Evolutionary conservation across 495 filamentous ascomycete species (phyloP).

Genomic region (Collariella sp.): DNA sequence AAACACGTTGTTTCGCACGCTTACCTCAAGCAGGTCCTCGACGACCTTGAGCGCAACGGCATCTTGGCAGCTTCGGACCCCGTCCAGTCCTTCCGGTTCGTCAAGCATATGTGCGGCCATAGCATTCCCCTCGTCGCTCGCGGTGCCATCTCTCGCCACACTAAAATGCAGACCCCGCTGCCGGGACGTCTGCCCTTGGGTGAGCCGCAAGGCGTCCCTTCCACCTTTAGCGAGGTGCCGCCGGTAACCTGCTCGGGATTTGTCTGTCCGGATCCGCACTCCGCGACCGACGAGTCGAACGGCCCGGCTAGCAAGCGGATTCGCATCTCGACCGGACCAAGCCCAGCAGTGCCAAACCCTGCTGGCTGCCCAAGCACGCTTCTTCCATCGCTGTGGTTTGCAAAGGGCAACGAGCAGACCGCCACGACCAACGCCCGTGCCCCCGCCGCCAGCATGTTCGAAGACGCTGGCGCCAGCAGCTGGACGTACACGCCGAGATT

Average conservation of each 20-base stretch:
- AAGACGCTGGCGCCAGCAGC: not conserved
- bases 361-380: not conserved
- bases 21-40: constrained; percentile 33
- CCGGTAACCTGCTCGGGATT: not conserved
- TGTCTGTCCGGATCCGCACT: not conserved
- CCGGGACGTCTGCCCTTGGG: constrained; percentile 31
- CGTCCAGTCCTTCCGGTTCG: not conserved
- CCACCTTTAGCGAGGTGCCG: too few species aligned
- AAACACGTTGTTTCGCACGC: constrained; percentile 31
- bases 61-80: constrained; percentile 14
- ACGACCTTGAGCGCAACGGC: constrained; percentile 34
- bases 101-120: constrained; percentile 10
- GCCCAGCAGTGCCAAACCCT: not conserved
- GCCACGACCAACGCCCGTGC: not conserved
- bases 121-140: constrained; percentile 35
- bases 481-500: constrained; percentile 1
- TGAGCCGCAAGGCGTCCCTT: constrained; percentile 16
- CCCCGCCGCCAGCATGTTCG: not conserved
- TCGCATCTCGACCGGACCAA: not conserved
- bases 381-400: not conserved
- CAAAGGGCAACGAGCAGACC: not conserved
- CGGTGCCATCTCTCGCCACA: constrained; percentile 23
- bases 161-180: constrained; percentile 25
- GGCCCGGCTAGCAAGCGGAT: constrained; percentile 7
- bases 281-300: not conserved